These are phyloP conservation scores for Sordaria brevicollis DNA, from an alignment of 495 filamentous ascomycete species.

Conservation along the genomic window DNA sequence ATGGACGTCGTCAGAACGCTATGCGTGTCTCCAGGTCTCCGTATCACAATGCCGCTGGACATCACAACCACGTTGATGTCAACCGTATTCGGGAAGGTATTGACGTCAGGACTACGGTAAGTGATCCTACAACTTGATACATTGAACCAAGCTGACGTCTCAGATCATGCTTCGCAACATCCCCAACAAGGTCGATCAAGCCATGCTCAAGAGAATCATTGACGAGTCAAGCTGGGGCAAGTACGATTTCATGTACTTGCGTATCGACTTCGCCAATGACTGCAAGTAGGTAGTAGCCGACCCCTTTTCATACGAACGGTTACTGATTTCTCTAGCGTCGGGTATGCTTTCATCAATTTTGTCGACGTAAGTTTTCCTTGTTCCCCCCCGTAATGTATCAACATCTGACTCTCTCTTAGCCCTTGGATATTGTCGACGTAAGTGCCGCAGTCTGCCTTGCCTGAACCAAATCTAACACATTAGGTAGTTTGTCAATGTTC, in stretches of 20 bases:
- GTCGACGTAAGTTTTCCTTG: slow-evolving; percentile 49
- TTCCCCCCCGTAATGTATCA: not conserved
- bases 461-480: slow-evolving; percentile 21
- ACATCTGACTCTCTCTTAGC: slow-evolving; percentile 36
- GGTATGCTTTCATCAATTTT: slow-evolving; percentile 98
- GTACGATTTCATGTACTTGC: slow-evolving; percentile 92
- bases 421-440: slow-evolving; percentile 64
- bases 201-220: slow-evolving; percentile 67
- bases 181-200: slow-evolving; percentile 79
- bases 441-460: slow-evolving; percentile 10
- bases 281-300: slow-evolving; percentile 59
- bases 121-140: slow-evolving; percentile 10
- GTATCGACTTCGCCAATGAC: slow-evolving; percentile 83
- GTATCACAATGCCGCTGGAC: slow-evolving; percentile 31
- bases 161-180: slow-evolving; percentile 96
- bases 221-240: slow-evolving; percentile 68
- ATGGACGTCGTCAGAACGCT: slow-evolving; percentile 31
- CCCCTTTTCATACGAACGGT: not conserved
- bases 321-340: slow-evolving; percentile 55
- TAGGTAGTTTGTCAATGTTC: slow-evolving; percentile 61
- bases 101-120: slow-evolving; percentile 66
- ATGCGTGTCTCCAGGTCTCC: slow-evolving; percentile 29
- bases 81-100: slow-evolving; percentile 53
- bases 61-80: slow-evolving; percentile 60
- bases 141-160: slow-evolving; percentile 2